Evolutionary conservation across 148 eudicot genomes (phyloP), one percentile per base, ranked within the genome.

Genomic region (Vaccinium macrocarpon): DNA sequence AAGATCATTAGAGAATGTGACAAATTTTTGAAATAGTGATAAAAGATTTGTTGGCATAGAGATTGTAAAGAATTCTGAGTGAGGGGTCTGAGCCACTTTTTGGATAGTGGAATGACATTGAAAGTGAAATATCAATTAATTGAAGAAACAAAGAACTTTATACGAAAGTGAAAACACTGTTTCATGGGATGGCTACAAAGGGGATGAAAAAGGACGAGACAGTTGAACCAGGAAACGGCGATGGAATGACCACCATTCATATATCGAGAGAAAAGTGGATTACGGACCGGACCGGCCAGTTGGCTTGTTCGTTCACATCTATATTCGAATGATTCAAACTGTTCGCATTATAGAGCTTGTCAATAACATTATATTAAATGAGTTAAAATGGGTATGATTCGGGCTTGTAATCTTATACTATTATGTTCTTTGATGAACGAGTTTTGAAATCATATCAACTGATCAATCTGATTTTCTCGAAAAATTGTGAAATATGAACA

Each of bases 161-260:
- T 16, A 72, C 64, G 82, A 80, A 80, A 80, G 73, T 61, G 84
- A 70, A 25, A 62, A 21, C 66, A 64, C 86, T 19, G 42, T 84
- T 84, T 51, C 57, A 59, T 76, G 73, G 68, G 52, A 18, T 51
- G 81, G 74, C 61, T 29, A 76, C 71, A 76, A 74, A 15, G 16
- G 38, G 3, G 21, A 6, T 5, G 19, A 38, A 62, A 83, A 83
- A 55, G 9, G 85, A 83, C 27, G 68, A 61, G 85, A 61, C 85
- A 76, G 16, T 76, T 49, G 46, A 83, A 29, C 15, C 16, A 1
- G 50, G 32, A 21, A 46, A 16, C 52, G 76, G 56, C 75, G n/a
- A 51, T 14, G 70, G 70, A 64, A n/a, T 64, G 70, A 64, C 70
- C 14, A 23, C 2, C 2, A 62, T 62, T 27, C 70, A 62, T 9